A percentile compares a stretch with the other conserved stretches of the same genome.
Conservation (phyloP, 768 basidiomycete genomes). For the Astraeus odoratus region DNA sequence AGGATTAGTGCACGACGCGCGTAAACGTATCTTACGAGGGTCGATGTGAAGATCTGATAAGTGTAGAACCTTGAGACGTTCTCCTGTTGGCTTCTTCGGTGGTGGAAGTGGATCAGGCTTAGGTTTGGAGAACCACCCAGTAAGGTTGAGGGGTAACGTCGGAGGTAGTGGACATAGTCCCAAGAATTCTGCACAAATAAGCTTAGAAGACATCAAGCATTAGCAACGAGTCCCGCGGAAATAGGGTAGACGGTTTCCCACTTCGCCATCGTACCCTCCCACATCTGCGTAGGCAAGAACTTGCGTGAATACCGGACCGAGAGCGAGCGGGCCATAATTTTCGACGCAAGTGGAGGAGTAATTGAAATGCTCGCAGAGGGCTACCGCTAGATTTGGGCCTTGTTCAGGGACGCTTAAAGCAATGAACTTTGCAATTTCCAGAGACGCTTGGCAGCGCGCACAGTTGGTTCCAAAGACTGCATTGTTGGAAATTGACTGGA, state of each 20-base stretch:
- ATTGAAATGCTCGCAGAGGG: slow-evolving; percentile 54
- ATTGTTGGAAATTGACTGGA: slow-evolving; percentile 48
- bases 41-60: slow-evolving; percentile 76
- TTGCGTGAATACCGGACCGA: slow-evolving; percentile 63
- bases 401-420: slow-evolving; percentile 55
- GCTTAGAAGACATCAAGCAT: slow-evolving; percentile 28
- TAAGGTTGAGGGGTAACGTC: slow-evolving; percentile 54
- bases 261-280: slow-evolving; percentile 69
- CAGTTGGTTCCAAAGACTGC: slow-evolving; percentile 49
- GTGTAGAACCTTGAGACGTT: slow-evolving; percentile 66
- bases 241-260: slow-evolving; percentile 17
- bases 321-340: slow-evolving; percentile 38
- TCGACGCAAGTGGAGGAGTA: slow-evolving; percentile 45
- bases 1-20: slow-evolving; percentile 1
- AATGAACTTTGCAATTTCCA: slow-evolving; percentile 62
- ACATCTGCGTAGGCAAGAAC: slow-evolving; percentile 66
- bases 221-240: background rate
- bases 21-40: slow-evolving; percentile 42
- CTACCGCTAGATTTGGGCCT: slow-evolving; percentile 49
- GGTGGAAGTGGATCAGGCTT: slow-evolving; percentile 64
- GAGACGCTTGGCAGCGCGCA: slow-evolving; percentile 50
- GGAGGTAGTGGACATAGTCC: slow-evolving; percentile 48
- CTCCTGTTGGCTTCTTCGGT: slow-evolving; percentile 51
- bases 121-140: slow-evolving; percentile 68
- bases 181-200: slow-evolving; percentile 56